Conservation (phyloP, 371 early-diverging fungal species). For the Syncephalastrum racemosum region DNA sequence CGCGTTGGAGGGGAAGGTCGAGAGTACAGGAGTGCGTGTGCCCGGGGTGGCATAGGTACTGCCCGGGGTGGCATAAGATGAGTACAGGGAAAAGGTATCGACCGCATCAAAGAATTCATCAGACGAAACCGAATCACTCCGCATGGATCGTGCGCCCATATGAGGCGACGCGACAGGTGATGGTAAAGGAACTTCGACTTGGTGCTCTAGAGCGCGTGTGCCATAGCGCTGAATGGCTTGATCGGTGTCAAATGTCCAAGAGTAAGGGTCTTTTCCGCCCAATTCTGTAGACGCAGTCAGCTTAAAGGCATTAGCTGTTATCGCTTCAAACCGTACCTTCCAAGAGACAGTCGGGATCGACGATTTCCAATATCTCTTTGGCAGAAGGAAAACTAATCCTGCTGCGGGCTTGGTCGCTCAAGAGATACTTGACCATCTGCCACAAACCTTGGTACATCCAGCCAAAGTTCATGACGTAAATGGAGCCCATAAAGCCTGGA, state of each 20-base stretch:
- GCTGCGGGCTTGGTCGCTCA: constrained; percentile 37
- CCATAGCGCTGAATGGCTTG: constrained; percentile 34
- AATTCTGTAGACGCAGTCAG: constrained; percentile 19
- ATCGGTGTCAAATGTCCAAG: constrained; percentile 40
- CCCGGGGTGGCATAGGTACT: constrained; percentile 13
- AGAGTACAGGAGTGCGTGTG: background rate
- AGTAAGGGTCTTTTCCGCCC: constrained; percentile 32
- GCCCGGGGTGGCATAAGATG: constrained; percentile 5
- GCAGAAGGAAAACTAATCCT: constrained; percentile 32
- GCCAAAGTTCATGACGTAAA: constrained; percentile 46
- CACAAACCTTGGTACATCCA: constrained; percentile 52
- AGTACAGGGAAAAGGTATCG: constrained; percentile 1
- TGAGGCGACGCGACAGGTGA: background rate
- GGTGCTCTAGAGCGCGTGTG: constrained; percentile 7
- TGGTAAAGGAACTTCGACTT: constrained; percentile 11
- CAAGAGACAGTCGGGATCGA: constrained; percentile 25
- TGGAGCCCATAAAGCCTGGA: constrained; percentile 32
- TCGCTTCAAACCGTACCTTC: constrained; percentile 18
- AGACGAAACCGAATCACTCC: constrained; percentile 19
- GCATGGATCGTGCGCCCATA: constrained; percentile 9
- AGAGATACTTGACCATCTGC: constrained; percentile 38
- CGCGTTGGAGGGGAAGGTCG: too few species aligned
- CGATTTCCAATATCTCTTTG: constrained; percentile 24
- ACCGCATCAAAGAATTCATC: constrained; percentile 43
- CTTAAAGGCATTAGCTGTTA: background rate